These are phyloP conservation scores for Citrus medica DNA, from an alignment of 345 rosid species.

Conservation along the genomic window DNA sequence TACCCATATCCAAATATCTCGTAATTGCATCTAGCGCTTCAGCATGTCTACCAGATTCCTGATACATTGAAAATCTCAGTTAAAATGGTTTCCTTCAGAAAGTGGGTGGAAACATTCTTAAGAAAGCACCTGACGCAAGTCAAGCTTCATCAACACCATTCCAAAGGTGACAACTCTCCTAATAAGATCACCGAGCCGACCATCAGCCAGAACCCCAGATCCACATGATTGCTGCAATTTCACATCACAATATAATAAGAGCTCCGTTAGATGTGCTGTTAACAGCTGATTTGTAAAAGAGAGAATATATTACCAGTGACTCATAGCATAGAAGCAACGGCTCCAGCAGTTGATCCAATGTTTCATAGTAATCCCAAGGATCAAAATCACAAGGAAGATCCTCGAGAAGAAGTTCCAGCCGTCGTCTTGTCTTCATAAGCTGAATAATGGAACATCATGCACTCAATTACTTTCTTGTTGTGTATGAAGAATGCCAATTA, in stretches of 20 bases:
- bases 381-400: conserved; percentile 92
- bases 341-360: conserved; percentile 73
- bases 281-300: not conserved
- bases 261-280: not conserved
- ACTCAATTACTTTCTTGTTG: not conserved
- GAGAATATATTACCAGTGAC: conserved; percentile 54
- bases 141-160: conserved; percentile 91
- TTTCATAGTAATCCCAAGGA: conserved; percentile 73
- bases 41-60: conserved; percentile 93
- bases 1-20: conserved; percentile 85
- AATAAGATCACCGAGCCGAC: conserved; percentile 86
- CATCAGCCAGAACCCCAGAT: conserved; percentile 87
- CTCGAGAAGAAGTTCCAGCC: conserved; percentile 86
- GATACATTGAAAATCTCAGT: conserved; percentile 21
- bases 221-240: conserved; percentile 76
- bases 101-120: not conserved
- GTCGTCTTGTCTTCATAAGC: conserved; percentile 78
- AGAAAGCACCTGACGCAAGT: conserved; percentile 83
- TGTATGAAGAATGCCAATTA: not conserved
- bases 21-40: conserved; percentile 87
- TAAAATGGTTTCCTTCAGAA: not conserved
- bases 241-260: conserved; percentile 1
- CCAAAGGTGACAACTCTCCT: conserved; percentile 91
- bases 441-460: conserved; percentile 26
- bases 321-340: conserved; percentile 86